Base-by-base conservation (phyloP, 495 filamentous ascomycete species). In the Rostrohypoxylon terebratum region DNA sequence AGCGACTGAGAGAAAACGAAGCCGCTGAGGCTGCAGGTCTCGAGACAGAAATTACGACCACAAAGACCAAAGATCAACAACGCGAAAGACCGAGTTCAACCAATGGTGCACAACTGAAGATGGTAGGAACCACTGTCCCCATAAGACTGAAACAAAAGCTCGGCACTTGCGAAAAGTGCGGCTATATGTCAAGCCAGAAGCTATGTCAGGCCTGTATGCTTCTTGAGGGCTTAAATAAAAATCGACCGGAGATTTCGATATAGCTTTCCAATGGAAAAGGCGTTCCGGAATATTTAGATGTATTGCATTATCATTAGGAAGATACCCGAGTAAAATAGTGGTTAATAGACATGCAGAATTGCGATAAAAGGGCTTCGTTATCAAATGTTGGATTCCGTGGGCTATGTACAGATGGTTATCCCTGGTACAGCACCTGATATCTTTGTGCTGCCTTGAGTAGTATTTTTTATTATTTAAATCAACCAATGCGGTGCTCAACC, bases 121-220 rank as follows among this genome's bases (percentile, higher is more conserved):
- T 63, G 62, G 69, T 58, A 53, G 73, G 66, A 13, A 73, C 68
- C 14, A 58, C 18, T 25, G 50, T 72, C 60, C 70, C 72, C 11
- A 68, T 72, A 42, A 68, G 71, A 28, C 53, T 76, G 33, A 78
- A 81, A 63, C 96, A 98, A 79, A 89, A 87, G n/a, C 85, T 97
- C 64, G 91, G 94, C 4, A 91, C 89, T 71, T 99, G 96, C 76
- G 89, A 87, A 74, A 90, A 88, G 28, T 99, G 96, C 72, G 96
- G 96, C 10, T 99, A 99, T 76, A 91, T 99, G 77, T 97, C 95
- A 0, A 97, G 94, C 76, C 96, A 98, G 79, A 85, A 87, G n/a
- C 87, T 97, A 45, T 99, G 96, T 81, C 96, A 99, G 80, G 96
- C 96, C 0, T 99, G 96, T 81, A 90, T 87, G 63, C 84, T 99